Evolutionary conservation across 2,329 filamentous ascomycete genomes (phyloP).

Genomic region (Fusarium agapanthi): DNA sequence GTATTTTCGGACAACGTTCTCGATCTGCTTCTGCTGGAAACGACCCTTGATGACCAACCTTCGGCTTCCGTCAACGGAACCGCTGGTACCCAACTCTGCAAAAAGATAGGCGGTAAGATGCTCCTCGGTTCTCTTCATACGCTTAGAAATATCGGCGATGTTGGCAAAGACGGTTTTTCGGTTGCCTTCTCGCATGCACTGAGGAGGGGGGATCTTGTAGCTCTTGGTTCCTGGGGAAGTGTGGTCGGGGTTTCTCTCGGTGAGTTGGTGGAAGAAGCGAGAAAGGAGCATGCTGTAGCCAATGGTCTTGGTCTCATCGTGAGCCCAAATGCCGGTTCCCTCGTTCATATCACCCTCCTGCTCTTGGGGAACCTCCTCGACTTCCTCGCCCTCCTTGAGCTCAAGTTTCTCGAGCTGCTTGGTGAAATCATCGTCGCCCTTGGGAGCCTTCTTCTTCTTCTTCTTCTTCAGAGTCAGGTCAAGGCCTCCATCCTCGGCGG

Average conservation of each 20-base stretch:
- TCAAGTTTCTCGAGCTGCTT: slow-evolving; percentile 70
- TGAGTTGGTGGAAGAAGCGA: slow-evolving; percentile 93
- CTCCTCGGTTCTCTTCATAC: slow-evolving; percentile 98
- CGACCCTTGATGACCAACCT: slow-evolving; percentile 98
- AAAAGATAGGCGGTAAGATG: slow-evolving; percentile 97
- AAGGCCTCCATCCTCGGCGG: slow-evolving; percentile 59
- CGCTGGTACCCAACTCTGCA: slow-evolving; percentile 96
- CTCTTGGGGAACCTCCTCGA: slow-evolving; percentile 58
- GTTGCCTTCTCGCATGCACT: slow-evolving; percentile 99
- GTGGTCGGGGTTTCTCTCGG: slow-evolving; percentile 96
- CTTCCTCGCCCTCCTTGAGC: slow-evolving; percentile 71
- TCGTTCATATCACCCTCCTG: slow-evolving; percentile 81
- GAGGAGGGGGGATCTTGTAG: slow-evolving; percentile 98
- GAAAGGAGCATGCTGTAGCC: slow-evolving; percentile 85
- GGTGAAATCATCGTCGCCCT: slow-evolving; percentile 71
- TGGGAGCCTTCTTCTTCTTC: slow-evolving; percentile 64
- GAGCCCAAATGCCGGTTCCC: slow-evolving; percentile 90
- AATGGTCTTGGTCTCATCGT: slow-evolving; percentile 80
- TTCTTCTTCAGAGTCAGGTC: slow-evolving; percentile 81
- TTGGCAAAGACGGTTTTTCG: slow-evolving; percentile 99
- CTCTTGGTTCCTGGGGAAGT: slow-evolving; percentile 87
- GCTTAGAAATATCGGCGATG: slow-evolving; percentile 97
- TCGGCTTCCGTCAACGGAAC: slow-evolving; percentile 91
- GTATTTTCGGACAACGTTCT: slow-evolving; percentile 95
- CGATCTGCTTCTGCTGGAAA: slow-evolving; percentile 99